These are phyloP conservation scores for Suillus brevipes DNA, from an alignment of 768 basidiomycete genomes.

Conservation along the genomic window DNA sequence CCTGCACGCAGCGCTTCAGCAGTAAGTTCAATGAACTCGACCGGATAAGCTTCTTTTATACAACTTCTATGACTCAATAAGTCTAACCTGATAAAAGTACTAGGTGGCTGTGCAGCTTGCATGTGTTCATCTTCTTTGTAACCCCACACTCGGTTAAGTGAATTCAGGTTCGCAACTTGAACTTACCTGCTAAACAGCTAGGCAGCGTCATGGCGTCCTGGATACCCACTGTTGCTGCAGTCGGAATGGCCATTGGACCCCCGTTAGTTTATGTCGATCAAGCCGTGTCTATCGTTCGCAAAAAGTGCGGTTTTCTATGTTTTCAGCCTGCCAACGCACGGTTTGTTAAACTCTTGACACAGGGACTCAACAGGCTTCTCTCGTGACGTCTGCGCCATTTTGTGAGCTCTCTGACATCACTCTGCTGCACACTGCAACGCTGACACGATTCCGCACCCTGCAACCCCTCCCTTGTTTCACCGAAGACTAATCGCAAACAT, in stretches of 20 bases:
- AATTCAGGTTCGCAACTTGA: not conserved
- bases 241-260: constrained; percentile 84
- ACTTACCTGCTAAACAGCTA: not conserved
- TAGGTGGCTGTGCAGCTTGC: not conserved
- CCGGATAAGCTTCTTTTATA: not conserved
- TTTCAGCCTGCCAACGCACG: constrained; percentile 2
- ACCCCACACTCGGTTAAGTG: constrained; percentile 1
- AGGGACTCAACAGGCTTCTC: constrained; percentile 88
- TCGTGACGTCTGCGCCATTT: constrained; percentile 81
- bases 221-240: constrained; percentile 66
- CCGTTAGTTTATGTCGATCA: constrained; percentile 86
- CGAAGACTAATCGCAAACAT: constrained; percentile 78
- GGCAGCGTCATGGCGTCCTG: constrained; percentile 48
- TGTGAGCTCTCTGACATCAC: constrained; percentile 43
- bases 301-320: constrained; percentile 48
- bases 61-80: constrained; percentile 3
- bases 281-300: constrained; percentile 75
- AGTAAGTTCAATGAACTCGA: constrained; percentile 3
- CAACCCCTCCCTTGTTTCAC: constrained; percentile 12
- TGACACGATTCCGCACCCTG: constrained; percentile 8
- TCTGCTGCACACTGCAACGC: constrained; percentile 12
- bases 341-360: constrained; percentile 9
- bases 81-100: constrained; percentile 3
- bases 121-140: not conserved
- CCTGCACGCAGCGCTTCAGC: not conserved